Evolutionary conservation across 1,284 basidiomycete genomes (phyloP).

Genomic region (Puccinia polysora): DNA sequence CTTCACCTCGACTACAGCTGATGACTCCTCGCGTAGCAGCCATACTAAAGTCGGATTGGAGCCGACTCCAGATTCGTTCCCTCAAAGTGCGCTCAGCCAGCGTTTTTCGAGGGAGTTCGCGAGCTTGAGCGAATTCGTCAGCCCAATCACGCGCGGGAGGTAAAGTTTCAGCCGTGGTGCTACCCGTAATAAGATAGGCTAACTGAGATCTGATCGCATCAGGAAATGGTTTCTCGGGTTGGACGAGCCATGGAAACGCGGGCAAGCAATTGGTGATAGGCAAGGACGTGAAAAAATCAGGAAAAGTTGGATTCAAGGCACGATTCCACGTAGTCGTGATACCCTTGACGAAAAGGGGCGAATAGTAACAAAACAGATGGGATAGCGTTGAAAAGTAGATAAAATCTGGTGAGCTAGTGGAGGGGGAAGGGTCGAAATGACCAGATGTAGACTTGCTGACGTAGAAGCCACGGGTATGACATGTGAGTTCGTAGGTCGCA

Average conservation of each 20-base stretch:
- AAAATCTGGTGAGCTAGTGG: neutral
- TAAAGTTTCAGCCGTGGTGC: conserved; percentile 56
- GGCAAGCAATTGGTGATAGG: conserved; percentile 58
- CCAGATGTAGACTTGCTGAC: conserved; percentile 54
- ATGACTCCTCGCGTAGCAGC: conserved; percentile 58
- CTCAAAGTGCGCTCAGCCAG: conserved; percentile 59
- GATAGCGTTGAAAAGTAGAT: conserved; percentile 20
- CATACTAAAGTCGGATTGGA: conserved; percentile 59
- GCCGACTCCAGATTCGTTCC: conserved; percentile 59
- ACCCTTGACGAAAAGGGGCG: conserved; percentile 26
- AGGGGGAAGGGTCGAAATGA: conserved; percentile 43
- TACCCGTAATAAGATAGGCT: conserved; percentile 60
- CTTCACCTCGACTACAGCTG: conserved; percentile 57
- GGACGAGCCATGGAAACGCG: conserved; percentile 58
- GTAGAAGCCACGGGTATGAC: conserved; percentile 59
- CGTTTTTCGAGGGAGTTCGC: conserved; percentile 57
- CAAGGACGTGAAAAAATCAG: conserved; percentile 54
- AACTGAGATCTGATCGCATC: conserved; percentile 59
- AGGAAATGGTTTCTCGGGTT: conserved; percentile 52
- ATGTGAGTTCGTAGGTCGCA: conserved; percentile 58
- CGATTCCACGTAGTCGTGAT: conserved; percentile 36
- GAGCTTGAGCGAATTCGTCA: conserved; percentile 60
- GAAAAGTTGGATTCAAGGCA: conserved; percentile 41
- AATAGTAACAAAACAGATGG: conserved; percentile 35
- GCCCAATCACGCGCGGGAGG: conserved; percentile 61